A percentile compares a stretch with the other conserved stretches of the same genome.
Conservation (phyloP, 2,329 filamentous ascomycete genomes). For the Claviceps spartinae region DNA sequence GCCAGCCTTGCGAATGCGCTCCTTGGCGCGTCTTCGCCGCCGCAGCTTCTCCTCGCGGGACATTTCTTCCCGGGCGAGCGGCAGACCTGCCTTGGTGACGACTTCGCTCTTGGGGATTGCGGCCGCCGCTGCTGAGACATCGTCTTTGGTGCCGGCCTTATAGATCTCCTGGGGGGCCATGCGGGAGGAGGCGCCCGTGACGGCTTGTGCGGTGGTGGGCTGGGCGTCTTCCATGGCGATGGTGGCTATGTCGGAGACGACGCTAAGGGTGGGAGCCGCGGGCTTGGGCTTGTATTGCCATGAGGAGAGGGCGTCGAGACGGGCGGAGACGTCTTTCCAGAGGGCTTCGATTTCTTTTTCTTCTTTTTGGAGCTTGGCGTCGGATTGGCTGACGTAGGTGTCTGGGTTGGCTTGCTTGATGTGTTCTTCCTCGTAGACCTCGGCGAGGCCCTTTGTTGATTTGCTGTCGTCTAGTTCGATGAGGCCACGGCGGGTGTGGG, state of each 20-base stretch:
- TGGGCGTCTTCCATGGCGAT: slow-evolving; percentile 92
- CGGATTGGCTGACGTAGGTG: slow-evolving; percentile 65
- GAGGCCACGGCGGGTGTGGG: slow-evolving; percentile 52
- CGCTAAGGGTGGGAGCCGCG: slow-evolving; percentile 64
- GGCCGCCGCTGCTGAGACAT: slow-evolving; percentile 25
- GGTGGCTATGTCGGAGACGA: slow-evolving; percentile 82
- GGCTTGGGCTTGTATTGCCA: slow-evolving; percentile 94
- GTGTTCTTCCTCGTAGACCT: slow-evolving; percentile 90
- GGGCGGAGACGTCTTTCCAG: slow-evolving; percentile 69
- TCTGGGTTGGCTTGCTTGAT: slow-evolving; percentile 62
- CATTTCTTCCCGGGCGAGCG: slow-evolving; percentile 75
- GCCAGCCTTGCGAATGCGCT: slow-evolving; percentile 61
- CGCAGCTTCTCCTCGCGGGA: slow-evolving; percentile 71
- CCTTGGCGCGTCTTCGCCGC: slow-evolving; percentile 68
- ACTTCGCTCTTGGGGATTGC: slow-evolving; percentile 55
- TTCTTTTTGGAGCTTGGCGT: slow-evolving; percentile 70
- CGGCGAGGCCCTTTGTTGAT: slow-evolving; percentile 73
- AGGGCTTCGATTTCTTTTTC: slow-evolving; percentile 70
- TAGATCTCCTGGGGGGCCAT: slow-evolving; percentile 94
- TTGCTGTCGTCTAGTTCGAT: slow-evolving; percentile 80
- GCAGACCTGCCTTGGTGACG: slow-evolving; percentile 62
- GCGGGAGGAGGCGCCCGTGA: slow-evolving; percentile 54
- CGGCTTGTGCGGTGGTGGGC: slow-evolving; percentile 65
- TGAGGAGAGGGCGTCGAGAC: slow-evolving; percentile 79
- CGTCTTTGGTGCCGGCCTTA: slow-evolving; percentile 43